phyloP scores from a whole-genome alignment of 208 protist genomes.

The Porcisia hertigi region DNA sequence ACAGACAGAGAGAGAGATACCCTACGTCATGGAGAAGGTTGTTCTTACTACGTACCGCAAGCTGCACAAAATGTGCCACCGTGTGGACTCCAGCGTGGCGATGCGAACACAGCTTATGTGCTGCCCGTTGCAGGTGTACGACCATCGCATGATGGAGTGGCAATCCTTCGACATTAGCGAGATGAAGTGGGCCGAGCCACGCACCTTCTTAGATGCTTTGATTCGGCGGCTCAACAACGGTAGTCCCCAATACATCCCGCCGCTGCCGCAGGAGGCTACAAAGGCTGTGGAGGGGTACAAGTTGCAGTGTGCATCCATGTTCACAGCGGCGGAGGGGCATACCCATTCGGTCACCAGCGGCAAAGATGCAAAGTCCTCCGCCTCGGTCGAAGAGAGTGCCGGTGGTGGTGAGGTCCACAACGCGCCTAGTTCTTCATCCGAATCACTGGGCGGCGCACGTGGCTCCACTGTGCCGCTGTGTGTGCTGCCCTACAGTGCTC shows the following conservation, averaged over 20 bases:
- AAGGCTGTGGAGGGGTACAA: slow-evolving; percentile 21
- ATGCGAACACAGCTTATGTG: slow-evolving; percentile 68
- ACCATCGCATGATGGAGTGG: slow-evolving; percentile 62
- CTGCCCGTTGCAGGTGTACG: slow-evolving; percentile 59
- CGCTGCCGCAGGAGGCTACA: slow-evolving; percentile 24
- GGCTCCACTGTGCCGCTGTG: slow-evolving; percentile 27
- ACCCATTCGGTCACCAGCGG: neutral
- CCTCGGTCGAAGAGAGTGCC: neutral
- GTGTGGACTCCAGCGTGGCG: slow-evolving; percentile 53
- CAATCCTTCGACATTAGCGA: slow-evolving; percentile 45
- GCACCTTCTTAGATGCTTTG: slow-evolving; percentile 70
- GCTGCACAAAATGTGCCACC: slow-evolving; percentile 58
- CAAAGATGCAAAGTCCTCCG: neutral
- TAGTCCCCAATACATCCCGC: slow-evolving; percentile 66
- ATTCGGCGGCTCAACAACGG: slow-evolving; percentile 75
- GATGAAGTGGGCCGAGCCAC: slow-evolving; percentile 58
- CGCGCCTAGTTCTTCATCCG: slow-evolving; percentile 3
- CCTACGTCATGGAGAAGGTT: slow-evolving; percentile 52
- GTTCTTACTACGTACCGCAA: slow-evolving; percentile 75
- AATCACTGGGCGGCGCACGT: slow-evolving; percentile 5
- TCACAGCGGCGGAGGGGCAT: slow-evolving; percentile 1
- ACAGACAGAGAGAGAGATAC: neutral
- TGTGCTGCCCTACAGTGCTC: slow-evolving; percentile 42
- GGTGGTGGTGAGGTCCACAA: neutral
- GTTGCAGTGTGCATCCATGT: slow-evolving; percentile 13